phyloP scores from a whole-genome alignment of 2,329 filamentous ascomycete genomes.

The Gnomoniopsis sp. region DNA sequence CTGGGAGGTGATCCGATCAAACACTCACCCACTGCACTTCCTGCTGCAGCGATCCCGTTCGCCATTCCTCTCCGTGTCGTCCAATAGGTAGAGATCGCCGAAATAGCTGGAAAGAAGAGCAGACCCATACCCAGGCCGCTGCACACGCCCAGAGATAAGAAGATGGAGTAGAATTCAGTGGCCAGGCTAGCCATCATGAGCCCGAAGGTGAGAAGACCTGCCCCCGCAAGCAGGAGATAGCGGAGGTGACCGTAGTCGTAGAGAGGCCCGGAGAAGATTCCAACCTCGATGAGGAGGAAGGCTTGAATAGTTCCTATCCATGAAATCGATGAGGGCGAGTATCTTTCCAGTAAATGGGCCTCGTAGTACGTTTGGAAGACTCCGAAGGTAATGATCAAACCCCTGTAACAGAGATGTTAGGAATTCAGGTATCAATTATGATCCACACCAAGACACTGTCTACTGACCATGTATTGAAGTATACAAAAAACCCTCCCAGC shows the following conservation, averaged over 20 bases:
- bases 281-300: slow-evolving; percentile 41
- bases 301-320: slow-evolving; percentile 48
- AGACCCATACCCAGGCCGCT: slow-evolving; percentile 42
- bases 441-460: neutral
- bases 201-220: slow-evolving; percentile 41
- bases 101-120: slow-evolving; percentile 35
- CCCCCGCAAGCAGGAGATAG: slow-evolving; percentile 36
- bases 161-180: slow-evolving; percentile 39
- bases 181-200: slow-evolving; percentile 39
- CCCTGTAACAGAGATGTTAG: slow-evolving; percentile 12
- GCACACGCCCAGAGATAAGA: slow-evolving; percentile 42
- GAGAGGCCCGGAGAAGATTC: slow-evolving; percentile 40
- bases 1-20: neutral
- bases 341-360: slow-evolving; percentile 31
- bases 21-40: slow-evolving; percentile 32
- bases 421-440: neutral
- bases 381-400: slow-evolving; percentile 42
- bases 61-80: slow-evolving; percentile 26
- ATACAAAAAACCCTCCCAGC: slow-evolving; percentile 46
- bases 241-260: slow-evolving; percentile 46
- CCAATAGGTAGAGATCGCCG: slow-evolving; percentile 34
- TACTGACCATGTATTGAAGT: slow-evolving; percentile 51
- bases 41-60: slow-evolving; percentile 31
- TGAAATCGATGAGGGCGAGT: slow-evolving; percentile 32
- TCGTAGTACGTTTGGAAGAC: slow-evolving; percentile 55